Evolutionary conservation across 2,329 filamentous ascomycete species (phyloP), one percentile per base, ranked within the genome.

Genomic region (Thelonectria blattea): DNA sequence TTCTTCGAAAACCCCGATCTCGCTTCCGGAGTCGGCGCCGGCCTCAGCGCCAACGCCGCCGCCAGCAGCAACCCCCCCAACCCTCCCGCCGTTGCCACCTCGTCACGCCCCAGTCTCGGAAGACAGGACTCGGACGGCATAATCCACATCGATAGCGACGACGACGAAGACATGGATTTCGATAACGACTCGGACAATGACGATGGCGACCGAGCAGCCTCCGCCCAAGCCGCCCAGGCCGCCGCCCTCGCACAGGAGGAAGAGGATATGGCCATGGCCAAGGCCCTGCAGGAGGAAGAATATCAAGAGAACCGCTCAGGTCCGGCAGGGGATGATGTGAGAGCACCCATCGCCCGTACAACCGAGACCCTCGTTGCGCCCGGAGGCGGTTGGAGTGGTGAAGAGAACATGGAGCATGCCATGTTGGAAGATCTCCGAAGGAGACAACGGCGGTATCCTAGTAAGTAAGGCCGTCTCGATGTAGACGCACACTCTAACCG

Each of bases 241-340:
- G 77, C 73, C 4, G 72, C 73, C 2, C 77, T 82, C 41, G 86
- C 84, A 15, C 81, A 88, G 54, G 86, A 91, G 66, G 93, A 97
- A 65, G 93, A 97, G 71, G 95, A 99, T 71, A 93, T 92, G 53
- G 93, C 91, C 45, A 94, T 98, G 88, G 95, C 95, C 7, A 87
- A 93, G 74, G 87, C 91, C 58, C 76, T 99, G 61, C 95, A 99
- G 75, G 91, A 99, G 72, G 93, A 99, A 76, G 85, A 97, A 72
- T 98, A 97, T 70, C 84, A 85, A 53, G 84, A 78, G 65, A 60
- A 73, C 71, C 60, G 70, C 37, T 72, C 73, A 41, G 79, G 78
- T 17, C 18, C 50, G 34, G 75, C 74, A 22, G 79, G 79, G 61
- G 88, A 88, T 68, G 89, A 83, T 47, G 89, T 99, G 56, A 85